These are phyloP conservation scores for Ichthyophthirius multifiliis DNA, from an alignment of 169 alveolate genomes.

Conservation along the genomic window DNA sequence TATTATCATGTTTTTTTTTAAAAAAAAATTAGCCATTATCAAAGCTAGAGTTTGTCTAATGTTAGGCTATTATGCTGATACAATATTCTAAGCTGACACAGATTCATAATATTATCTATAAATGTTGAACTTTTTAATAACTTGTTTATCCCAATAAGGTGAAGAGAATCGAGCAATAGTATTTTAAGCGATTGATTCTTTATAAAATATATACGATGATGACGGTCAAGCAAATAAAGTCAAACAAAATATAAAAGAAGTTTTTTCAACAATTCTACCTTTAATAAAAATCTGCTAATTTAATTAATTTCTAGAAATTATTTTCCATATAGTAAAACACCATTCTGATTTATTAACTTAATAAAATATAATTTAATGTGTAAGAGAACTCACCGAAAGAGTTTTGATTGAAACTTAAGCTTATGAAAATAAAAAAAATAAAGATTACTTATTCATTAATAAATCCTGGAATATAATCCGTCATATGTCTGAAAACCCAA, in stretches of 20 bases:
- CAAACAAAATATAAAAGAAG: not conserved
- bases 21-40: not conserved
- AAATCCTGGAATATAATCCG: slow-evolving; percentile 66
- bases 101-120: not conserved
- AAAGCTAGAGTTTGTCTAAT: slow-evolving; percentile 23
- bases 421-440: slow-evolving; percentile 25
- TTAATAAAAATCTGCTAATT: not conserved
- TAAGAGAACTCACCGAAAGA: slow-evolving; percentile 1
- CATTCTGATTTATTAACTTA: not conserved
- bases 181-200: slow-evolving; percentile 32
- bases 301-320: not conserved
- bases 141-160: not conserved
- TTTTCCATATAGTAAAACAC: slow-evolving; percentile 6
- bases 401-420: not conserved
- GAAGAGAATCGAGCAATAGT: not conserved
- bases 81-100: slow-evolving; percentile 14
- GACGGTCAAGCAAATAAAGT: slow-evolving; percentile 5
- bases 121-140: not conserved
- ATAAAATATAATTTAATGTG: not conserved
- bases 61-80: slow-evolving; percentile 35
- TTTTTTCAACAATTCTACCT: not conserved
- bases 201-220: slow-evolving; percentile 35
- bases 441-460: slow-evolving; percentile 33
- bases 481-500: slow-evolving; percentile 34
- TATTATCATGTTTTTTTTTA: not conserved